A percentile compares a stretch with the other conserved stretches of the same genome.
phyloP scores from a whole-genome alignment of 2,329 filamentous ascomycete genomes.

The Aureobasidium pullulans region DNA sequence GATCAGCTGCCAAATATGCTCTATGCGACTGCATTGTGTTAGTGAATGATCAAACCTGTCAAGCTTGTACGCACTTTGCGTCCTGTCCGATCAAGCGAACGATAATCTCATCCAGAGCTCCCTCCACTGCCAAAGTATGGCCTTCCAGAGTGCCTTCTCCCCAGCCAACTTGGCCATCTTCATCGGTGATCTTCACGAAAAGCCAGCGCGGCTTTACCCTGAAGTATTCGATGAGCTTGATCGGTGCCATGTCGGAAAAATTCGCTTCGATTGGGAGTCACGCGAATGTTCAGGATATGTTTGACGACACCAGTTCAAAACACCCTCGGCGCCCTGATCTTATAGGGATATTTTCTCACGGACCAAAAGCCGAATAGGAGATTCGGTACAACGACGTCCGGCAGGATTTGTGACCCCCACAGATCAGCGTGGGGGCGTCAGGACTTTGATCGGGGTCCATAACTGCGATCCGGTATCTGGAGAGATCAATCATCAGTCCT shows the following conservation, averaged over 20 bases:
- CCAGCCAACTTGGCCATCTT: constrained; percentile 59
- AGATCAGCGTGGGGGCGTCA: constrained; percentile 2
- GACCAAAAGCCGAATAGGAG: not conserved
- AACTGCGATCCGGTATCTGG: not conserved
- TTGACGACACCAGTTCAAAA: not conserved
- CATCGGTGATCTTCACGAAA: constrained; percentile 69
- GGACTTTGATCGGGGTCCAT: not conserved
- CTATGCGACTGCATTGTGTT: constrained; percentile 56
- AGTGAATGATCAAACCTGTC: constrained; percentile 24
- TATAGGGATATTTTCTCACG: not conserved
- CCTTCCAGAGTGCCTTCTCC: constrained; percentile 69
- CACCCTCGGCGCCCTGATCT: not conserved
- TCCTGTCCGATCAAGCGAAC: constrained; percentile 58
- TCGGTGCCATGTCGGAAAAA: constrained; percentile 49
- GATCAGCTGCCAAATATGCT: constrained; percentile 70
- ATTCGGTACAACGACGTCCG: not conserved
- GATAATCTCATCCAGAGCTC: constrained; percentile 60
- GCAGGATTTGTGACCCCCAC: not conserved
- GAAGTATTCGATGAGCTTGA: constrained; percentile 63
- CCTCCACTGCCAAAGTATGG: constrained; percentile 66
- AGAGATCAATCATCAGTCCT: not conserved
- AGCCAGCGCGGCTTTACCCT: constrained; percentile 68
- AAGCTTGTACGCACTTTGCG: constrained; percentile 42
- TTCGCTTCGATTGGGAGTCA: not conserved
- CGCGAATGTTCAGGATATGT: not conserved